phyloP scores from a whole-genome alignment of 345 rosid genomes.

The Eucalyptus polyanthemos region DNA sequence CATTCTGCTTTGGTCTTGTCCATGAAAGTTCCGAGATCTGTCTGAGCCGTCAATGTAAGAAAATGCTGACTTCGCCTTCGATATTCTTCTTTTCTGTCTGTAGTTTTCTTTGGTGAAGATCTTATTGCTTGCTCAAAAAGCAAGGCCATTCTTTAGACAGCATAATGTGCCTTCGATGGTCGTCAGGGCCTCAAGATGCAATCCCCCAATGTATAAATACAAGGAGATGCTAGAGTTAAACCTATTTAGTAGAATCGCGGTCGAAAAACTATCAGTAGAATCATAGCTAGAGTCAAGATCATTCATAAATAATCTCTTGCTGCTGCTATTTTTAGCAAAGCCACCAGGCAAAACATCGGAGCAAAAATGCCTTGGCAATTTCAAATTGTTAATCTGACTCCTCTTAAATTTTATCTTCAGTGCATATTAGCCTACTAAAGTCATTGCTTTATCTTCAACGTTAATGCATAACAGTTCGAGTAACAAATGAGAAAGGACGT shows the following conservation, averaged over 20 bases:
- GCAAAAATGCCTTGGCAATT: background rate
- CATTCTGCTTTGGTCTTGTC: slow-evolving; percentile 33
- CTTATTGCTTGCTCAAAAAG: background rate
- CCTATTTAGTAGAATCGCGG: background rate
- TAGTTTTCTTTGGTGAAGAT: background rate
- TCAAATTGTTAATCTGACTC: background rate
- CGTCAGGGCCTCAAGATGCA: background rate
- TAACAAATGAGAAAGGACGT: background rate
- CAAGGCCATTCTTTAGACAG: background rate
- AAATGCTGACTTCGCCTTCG: background rate
- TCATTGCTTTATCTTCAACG: background rate
- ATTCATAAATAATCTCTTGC: background rate
- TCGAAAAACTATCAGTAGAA: background rate
- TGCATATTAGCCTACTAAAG: background rate
- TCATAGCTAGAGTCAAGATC: background rate
- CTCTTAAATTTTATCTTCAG: background rate
- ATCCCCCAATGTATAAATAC: background rate
- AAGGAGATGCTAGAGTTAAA: background rate
- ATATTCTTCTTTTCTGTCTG: background rate
- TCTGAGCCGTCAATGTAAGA: slow-evolving; percentile 35
- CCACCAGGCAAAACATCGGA: background rate
- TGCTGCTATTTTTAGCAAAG: background rate
- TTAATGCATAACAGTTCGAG: background rate
- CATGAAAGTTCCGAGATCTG: slow-evolving; percentile 22
- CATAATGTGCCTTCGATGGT: background rate